A percentile compares a stretch with the other conserved stretches of the same genome.
These are phyloP conservation scores for Collybia sp. DNA, from an alignment of 768 basidiomycete genomes.

Conservation along the genomic window DNA sequence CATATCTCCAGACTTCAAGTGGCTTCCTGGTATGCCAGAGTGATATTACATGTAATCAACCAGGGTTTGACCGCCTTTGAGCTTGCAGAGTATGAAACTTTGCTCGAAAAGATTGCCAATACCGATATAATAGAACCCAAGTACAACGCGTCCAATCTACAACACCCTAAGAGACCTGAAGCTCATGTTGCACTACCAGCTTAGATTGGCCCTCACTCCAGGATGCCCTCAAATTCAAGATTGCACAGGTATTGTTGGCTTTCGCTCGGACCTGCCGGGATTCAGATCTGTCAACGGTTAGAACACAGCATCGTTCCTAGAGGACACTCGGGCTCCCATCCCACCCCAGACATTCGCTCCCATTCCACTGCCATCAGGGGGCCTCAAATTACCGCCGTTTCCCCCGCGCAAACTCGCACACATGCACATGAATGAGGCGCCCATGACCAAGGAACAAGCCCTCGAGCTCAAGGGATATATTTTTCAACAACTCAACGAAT, in stretches of 20 bases:
- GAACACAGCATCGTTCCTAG: slow-evolving; percentile 49
- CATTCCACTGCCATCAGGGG: slow-evolving; percentile 44
- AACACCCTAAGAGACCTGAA: too few relatives aligned
- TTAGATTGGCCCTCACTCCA: slow-evolving; percentile 68
- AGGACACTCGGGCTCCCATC: slow-evolving; percentile 29
- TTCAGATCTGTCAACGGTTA: slow-evolving; percentile 12
- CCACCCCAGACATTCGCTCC: slow-evolving; percentile 37
- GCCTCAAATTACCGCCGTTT: slow-evolving; percentile 71
- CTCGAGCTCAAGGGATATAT: slow-evolving; percentile 50
- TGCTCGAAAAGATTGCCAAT: slow-evolving; percentile 58
- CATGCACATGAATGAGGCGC: slow-evolving; percentile 45
- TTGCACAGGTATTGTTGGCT: slow-evolving; percentile 47
- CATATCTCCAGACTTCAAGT: slow-evolving; percentile 32
- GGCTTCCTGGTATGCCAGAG: slow-evolving; percentile 44
- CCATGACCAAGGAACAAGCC: slow-evolving; percentile 55
- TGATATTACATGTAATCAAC: background rate
- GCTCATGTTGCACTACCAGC: slow-evolving; percentile 24
- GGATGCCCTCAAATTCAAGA: slow-evolving; percentile 67
- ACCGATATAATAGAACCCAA: slow-evolving; percentile 44
- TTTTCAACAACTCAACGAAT: slow-evolving; percentile 63
- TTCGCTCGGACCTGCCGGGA: too few relatives aligned
- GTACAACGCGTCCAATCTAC: slow-evolving; percentile 6
- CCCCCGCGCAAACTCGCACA: slow-evolving; percentile 50
- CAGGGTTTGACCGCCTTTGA: slow-evolving; percentile 7
- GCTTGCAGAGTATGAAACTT: slow-evolving; percentile 47